A percentile compares a stretch with the other conserved stretches of the same genome.
Conservation (phyloP, 2,329 filamentous ascomycete genomes). For the Ceratocystis harringtonii region DNA sequence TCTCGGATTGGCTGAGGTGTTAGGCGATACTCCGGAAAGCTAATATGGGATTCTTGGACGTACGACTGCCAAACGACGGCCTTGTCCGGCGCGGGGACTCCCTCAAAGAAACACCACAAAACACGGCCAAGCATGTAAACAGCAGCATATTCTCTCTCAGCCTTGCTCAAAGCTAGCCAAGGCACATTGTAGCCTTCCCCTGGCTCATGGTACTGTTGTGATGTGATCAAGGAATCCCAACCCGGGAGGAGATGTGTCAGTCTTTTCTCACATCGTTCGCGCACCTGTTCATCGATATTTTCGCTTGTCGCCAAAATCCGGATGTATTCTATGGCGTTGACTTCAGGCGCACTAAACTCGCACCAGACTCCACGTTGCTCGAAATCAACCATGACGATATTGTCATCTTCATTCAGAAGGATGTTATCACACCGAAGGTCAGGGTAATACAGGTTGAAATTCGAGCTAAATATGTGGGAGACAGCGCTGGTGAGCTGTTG, state of each 20-base stretch:
- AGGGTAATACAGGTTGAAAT: constrained; percentile 35
- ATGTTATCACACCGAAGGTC: constrained; percentile 47
- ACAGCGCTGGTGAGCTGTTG: constrained; percentile 37
- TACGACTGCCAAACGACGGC: constrained; percentile 46
- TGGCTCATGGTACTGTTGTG: constrained; percentile 35
- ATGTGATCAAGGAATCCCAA: constrained; percentile 30
- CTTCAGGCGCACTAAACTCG: constrained; percentile 45
- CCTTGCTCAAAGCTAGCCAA: constrained; percentile 37
- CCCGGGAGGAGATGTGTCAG: constrained; percentile 32
- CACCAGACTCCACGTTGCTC: constrained; percentile 50
- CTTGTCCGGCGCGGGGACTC: constrained; percentile 41
- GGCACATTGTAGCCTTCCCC: constrained; percentile 38
- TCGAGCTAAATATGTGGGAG: constrained; percentile 25
- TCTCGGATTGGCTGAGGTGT: constrained; percentile 33
- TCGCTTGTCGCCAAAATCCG: constrained; percentile 38
- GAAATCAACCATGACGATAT: constrained; percentile 44
- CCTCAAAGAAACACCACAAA: constrained; percentile 49
- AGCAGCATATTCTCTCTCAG: constrained; percentile 42
- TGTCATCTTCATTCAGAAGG: constrained; percentile 32
- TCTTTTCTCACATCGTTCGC: constrained; percentile 28
- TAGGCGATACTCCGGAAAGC: constrained; percentile 38
- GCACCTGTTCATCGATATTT: constrained; percentile 28
- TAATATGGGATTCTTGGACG: constrained; percentile 37
- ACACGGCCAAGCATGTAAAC: constrained; percentile 49
- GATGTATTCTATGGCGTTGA: constrained; percentile 44